These are phyloP conservation scores for Teratosphaeria pseudoeucalypti DNA, from an alignment of 2,329 filamentous ascomycete genomes.

Conservation along the genomic window DNA sequence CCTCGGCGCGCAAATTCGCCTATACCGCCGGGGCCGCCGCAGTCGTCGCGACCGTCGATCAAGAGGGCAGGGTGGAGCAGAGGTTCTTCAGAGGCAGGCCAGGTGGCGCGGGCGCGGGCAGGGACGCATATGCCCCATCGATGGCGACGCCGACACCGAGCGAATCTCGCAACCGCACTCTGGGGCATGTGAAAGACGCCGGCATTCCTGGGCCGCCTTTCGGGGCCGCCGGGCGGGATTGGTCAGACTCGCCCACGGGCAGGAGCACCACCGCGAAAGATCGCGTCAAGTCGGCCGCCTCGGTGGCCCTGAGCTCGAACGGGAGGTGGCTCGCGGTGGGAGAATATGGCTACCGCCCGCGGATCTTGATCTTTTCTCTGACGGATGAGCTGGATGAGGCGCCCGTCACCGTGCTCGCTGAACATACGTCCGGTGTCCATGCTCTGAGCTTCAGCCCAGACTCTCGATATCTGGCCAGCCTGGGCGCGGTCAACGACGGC, in stretches of 20 bases:
- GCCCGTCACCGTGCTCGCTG: slow-evolving; percentile 74
- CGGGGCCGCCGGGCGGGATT: slow-evolving; percentile 29
- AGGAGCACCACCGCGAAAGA: slow-evolving; percentile 83
- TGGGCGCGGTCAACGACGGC: slow-evolving; percentile 83
- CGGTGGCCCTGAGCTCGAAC: slow-evolving; percentile 77
- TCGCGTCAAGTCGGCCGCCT: slow-evolving; percentile 87
- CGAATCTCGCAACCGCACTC: slow-evolving; percentile 15
- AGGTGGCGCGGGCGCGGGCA: slow-evolving; percentile 4
- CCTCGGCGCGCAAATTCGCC: slow-evolving; percentile 62
- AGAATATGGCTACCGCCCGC: slow-evolving; percentile 85
- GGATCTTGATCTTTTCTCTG: slow-evolving; percentile 81
- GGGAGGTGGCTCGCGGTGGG: slow-evolving; percentile 82
- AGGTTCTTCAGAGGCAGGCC: slow-evolving; percentile 71
- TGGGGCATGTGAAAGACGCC: slow-evolving; percentile 28
- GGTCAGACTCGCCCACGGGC: slow-evolving; percentile 48
- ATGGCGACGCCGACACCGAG: slow-evolving; percentile 16
- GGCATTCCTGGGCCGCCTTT: slow-evolving; percentile 37
- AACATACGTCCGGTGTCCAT: slow-evolving; percentile 83
- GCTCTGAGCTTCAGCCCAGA: slow-evolving; percentile 84
- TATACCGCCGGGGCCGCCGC: slow-evolving; percentile 89
- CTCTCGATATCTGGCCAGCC: slow-evolving; percentile 73
- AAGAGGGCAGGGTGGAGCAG: slow-evolving; percentile 55
- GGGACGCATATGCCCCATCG: slow-evolving; percentile 13
- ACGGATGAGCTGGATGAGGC: slow-evolving; percentile 65
- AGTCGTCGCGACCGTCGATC: slow-evolving; percentile 74